A percentile compares a stretch with the other conserved stretches of the same genome.
Evolutionary conservation across 495 filamentous ascomycete genomes (phyloP).

Genomic region (Barbatosphaeria neglecta): DNA sequence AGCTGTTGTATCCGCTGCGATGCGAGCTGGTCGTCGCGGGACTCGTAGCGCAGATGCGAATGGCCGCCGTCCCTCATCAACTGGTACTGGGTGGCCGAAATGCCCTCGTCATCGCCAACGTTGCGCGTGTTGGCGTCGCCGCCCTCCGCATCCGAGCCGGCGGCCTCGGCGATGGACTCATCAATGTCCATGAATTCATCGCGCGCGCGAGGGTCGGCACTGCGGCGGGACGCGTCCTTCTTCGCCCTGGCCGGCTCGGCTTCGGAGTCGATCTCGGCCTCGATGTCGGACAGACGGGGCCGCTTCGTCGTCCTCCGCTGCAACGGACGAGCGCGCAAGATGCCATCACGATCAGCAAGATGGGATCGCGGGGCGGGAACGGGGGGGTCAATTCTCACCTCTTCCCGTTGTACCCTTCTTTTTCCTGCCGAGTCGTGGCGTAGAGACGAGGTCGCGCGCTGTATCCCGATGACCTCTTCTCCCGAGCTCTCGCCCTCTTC

Average conservation of each 20-base stretch:
- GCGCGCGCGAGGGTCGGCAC: constrained; percentile 3
- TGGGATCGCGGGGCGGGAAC: constrained; percentile 4
- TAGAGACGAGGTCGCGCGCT: constrained; percentile 31
- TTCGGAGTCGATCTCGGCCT: neutral
- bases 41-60: constrained; percentile 40
- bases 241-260: no score
- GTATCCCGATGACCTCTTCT: constrained; percentile 34
- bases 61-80: constrained; percentile 38
- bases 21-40: constrained; percentile 50
- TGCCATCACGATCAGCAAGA: neutral
- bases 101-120: constrained; percentile 6
- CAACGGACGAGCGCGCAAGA: no score
- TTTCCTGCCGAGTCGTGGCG: constrained; percentile 36
- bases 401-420: no score
- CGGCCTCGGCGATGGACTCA: constrained; percentile 17
- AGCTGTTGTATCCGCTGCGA: constrained; percentile 59
- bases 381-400: no score
- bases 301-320: constrained; percentile 1
- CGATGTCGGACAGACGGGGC: neutral
- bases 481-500: constrained; percentile 37
- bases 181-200: constrained; percentile 25
- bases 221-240: constrained; percentile 8
- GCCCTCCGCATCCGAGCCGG: constrained; percentile 18
- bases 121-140: constrained; percentile 11
- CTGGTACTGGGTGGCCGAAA: constrained; percentile 39